Evolutionary conservation across 345 rosid species (phyloP).

Genomic region (Clarkia xantiana): DNA sequence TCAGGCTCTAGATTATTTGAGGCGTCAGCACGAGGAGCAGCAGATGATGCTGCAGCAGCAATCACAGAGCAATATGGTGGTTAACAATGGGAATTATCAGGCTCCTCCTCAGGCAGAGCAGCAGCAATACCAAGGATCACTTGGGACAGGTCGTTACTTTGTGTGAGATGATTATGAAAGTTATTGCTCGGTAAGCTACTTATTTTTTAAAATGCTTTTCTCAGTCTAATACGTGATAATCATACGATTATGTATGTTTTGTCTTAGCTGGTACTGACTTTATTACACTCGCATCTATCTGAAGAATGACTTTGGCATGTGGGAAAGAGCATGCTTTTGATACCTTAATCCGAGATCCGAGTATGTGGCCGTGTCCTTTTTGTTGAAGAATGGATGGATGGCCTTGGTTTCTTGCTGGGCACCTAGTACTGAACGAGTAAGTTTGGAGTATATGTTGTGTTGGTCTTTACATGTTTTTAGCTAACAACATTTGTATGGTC

Average conservation of each 20-base stretch:
- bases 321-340: constrained; percentile 50
- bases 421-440: constrained; percentile 51
- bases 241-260: not conserved
- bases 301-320: constrained; percentile 30
- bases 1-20: constrained; percentile 28
- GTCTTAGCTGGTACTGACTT: constrained; percentile 2
- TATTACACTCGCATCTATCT: constrained; percentile 16
- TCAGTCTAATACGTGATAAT: not conserved
- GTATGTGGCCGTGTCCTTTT: constrained; percentile 33
- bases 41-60: constrained; percentile 42
- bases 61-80: constrained; percentile 9
- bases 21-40: constrained; percentile 35
- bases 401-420: constrained; percentile 55
- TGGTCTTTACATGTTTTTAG: not conserved
- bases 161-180: constrained; percentile 57
- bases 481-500: not conserved
- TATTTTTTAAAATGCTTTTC: constrained; percentile 4
- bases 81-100: constrained; percentile 36
- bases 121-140: constrained; percentile 44
- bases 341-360: constrained; percentile 42
- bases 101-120: constrained; percentile 55
- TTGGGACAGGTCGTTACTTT: constrained; percentile 57
- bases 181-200: constrained; percentile 29
- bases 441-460: constrained; percentile 6
- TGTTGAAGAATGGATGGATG: constrained; percentile 53